Base-by-base conservation (phyloP, 2,329 filamentous ascomycete genomes). In the Nigrograna mackinnonii region DNA sequence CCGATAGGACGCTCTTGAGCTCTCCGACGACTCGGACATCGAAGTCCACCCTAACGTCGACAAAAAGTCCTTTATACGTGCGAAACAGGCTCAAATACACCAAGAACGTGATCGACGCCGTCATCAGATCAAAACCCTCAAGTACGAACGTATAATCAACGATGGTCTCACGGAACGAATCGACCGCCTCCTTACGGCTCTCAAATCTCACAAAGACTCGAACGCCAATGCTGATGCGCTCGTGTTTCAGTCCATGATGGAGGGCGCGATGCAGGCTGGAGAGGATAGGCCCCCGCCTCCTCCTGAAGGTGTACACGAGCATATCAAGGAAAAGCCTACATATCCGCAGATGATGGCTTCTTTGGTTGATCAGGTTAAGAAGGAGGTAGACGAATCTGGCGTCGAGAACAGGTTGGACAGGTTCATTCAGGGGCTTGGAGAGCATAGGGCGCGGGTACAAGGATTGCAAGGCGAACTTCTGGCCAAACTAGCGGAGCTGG, bases 31-130 rank as follows among this genome's bases (percentile, higher is more conserved):
- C 73, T 96, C 91, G 38, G 94, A 99, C 64, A 86, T 99, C 60
- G 94, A 99, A 74, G 94, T 97, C 38, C 94, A 99, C 71, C 94
- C 94, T 47, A 99, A 99, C 67, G 94, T 99, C 67, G 94, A 99
- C 76, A 99, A 99, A 72, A 84, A 87, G 38, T 97, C 92, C 47
- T 99, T 99, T 72, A 99, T 99, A 69, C 89, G 92, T 54, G 95
- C 94, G 53, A 99, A 99, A 74, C 94, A 97, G 75, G 87, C 85
- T 58, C 91, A 99, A 73, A 99, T 99, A 60, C 94, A 99, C 70
- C 84, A 91, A 64, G 87, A 96, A 67, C 86, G 94, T 41, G 79
- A 85, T 55, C 87, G 95, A 61, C 86, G 94, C 43, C 89, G 87
- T 66, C 84, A 88, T 58, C 86, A 95, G 62, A 97, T 99, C 67